These are phyloP conservation scores for Remersonia thermophila DNA, from an alignment of 2,329 filamentous ascomycete genomes.

Conservation along the genomic window DNA sequence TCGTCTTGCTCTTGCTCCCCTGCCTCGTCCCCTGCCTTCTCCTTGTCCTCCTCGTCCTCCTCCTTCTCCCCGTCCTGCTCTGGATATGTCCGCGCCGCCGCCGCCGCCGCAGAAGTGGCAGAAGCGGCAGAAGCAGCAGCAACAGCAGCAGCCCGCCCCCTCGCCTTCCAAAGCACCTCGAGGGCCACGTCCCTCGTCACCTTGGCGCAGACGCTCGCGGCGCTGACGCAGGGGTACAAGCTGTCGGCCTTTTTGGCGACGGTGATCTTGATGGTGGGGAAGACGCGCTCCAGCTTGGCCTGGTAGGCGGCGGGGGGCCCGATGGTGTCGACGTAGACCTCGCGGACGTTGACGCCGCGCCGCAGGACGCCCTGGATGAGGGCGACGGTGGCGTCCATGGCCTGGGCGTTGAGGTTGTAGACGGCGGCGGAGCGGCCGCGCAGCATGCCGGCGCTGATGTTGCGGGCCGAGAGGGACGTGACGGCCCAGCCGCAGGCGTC, in stretches of 20 bases:
- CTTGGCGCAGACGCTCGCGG: constrained; percentile 89
- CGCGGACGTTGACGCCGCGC: constrained; percentile 66
- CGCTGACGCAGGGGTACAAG: constrained; percentile 83
- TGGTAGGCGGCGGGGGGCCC: constrained; percentile 76
- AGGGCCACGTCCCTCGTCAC: constrained; percentile 86
- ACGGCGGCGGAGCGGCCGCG: constrained; percentile 36
- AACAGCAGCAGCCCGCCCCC: constrained; percentile 19
- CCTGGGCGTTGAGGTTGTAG: constrained; percentile 94
- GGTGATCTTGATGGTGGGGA: constrained; percentile 63
- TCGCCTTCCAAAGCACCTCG: constrained; percentile 54
- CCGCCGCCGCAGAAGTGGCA: too few species aligned
- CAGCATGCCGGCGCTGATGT: constrained; percentile 72
- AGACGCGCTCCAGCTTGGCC: constrained; percentile 68
- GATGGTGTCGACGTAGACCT: constrained; percentile 94
- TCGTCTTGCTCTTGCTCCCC: constrained; percentile 22
- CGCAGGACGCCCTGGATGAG: constrained; percentile 69
- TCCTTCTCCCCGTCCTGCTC: constrained; percentile 5
- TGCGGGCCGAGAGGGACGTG: constrained; percentile 65
- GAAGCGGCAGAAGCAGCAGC: too few species aligned
- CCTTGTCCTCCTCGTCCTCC: constrained; percentile 20
- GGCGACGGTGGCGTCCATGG: constrained; percentile 78
- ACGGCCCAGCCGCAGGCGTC: constrained; percentile 69
- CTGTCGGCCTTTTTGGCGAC: constrained; percentile 89
- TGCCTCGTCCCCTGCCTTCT: constrained; percentile 18
- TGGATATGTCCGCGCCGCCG: too few species aligned